Evolutionary conservation across 306 rosid species (phyloP).

Genomic region (Fragaria vesca): DNA sequence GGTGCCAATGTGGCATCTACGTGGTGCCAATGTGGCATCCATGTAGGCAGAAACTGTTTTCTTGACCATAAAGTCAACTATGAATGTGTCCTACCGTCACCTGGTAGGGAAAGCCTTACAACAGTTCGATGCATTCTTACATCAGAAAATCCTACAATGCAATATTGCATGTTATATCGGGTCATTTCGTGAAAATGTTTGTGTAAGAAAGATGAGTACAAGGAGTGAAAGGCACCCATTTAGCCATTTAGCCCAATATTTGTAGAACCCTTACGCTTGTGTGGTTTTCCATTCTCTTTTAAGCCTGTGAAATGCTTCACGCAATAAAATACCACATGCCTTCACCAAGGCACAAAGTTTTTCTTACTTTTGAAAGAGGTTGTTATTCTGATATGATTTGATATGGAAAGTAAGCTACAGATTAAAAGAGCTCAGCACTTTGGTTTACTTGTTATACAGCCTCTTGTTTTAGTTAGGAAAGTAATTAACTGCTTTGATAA

Average conservation of each 20-base stretch:
- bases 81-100: too few relatives aligned
- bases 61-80: too few relatives aligned
- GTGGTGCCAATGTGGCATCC: background rate
- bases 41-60: background rate
- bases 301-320: constrained; percentile 10
- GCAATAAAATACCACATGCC: constrained; percentile 2
- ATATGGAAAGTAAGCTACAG: background rate
- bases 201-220: background rate
- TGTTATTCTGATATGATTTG: background rate
- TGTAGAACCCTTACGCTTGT: background rate
- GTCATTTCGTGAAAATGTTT: background rate
- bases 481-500: background rate
- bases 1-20: background rate
- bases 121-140: background rate
- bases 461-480: background rate
- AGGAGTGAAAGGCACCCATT: constrained; percentile 1
- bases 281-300: background rate
- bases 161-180: background rate
- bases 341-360: background rate
- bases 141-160: background rate
- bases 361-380: background rate
- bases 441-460: background rate
- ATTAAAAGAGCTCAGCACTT: background rate
- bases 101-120: too few relatives aligned
- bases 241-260: background rate